phyloP scores from a whole-genome alignment of 2,329 filamentous ascomycete genomes.

The Gremmenia infestans region DNA sequence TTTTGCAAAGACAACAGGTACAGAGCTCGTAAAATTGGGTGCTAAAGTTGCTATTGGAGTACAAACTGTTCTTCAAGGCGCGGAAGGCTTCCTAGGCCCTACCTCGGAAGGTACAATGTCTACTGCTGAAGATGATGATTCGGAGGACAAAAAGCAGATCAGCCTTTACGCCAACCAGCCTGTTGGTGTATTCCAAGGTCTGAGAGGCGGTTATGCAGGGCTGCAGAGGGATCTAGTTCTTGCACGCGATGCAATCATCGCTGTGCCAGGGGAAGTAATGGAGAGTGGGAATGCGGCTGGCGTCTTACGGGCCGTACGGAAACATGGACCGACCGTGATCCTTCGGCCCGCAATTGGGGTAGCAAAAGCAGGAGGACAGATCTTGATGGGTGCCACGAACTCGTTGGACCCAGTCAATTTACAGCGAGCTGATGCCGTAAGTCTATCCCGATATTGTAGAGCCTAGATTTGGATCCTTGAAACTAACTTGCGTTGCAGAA shows the following conservation, averaged over 20 bases:
- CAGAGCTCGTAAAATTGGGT: conserved; percentile 87
- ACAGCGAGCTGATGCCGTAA: conserved; percentile 81
- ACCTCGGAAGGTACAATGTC: conserved; percentile 32
- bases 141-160: conserved; percentile 71
- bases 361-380: conserved; percentile 81
- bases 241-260: conserved; percentile 87
- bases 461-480: not conserved
- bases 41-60: conserved; percentile 94
- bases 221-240: conserved; percentile 82
- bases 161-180: conserved; percentile 94
- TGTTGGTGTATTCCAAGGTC: conserved; percentile 77
- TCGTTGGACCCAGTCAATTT: conserved; percentile 78
- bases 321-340: conserved; percentile 86
- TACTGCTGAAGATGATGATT: conserved; percentile 50
- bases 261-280: conserved; percentile 86
- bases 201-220: conserved; percentile 76
- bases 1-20: conserved; percentile 90
- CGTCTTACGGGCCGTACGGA: conserved; percentile 71
- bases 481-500: conserved; percentile 24
- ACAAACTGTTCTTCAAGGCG: conserved; percentile 84
- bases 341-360: conserved; percentile 87
- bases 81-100: conserved; percentile 69
- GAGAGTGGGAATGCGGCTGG: conserved; percentile 78
- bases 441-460: conserved; percentile 40
- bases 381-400: conserved; percentile 88